Percentiles rank a stretch among this genome's conserved stretches.
Conservation (phyloP, 108 stramenopile species). For the Hondaea fermentalgiana region DNA sequence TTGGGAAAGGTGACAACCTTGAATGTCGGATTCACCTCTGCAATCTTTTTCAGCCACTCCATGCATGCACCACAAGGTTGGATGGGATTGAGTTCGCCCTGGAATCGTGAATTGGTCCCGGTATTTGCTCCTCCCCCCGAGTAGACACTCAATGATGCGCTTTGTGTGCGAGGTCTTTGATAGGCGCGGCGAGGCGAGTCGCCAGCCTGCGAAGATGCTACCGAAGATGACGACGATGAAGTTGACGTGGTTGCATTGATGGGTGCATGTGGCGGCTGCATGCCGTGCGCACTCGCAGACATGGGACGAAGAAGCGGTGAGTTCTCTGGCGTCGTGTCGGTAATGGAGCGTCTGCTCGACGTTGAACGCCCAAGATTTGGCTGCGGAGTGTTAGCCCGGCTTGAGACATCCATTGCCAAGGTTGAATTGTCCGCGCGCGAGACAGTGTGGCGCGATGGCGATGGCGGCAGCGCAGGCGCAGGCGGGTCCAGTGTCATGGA, state of each 20-base stretch:
- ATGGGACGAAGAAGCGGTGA: not conserved
- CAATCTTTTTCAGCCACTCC: slow-evolving; percentile 95
- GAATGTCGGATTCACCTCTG: slow-evolving; percentile 88
- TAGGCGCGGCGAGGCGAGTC: not conserved
- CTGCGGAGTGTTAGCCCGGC: no score
- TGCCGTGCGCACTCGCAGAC: not conserved
- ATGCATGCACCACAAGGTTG: slow-evolving; percentile 91
- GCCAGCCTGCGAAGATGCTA: no score
- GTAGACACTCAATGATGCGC: not conserved
- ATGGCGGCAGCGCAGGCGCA: not conserved
- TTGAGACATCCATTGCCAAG: no score
- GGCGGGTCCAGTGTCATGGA: slow-evolving; percentile 49
- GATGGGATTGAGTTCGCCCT: slow-evolving; percentile 74
- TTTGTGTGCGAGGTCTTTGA: not conserved
- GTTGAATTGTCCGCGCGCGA: no score
- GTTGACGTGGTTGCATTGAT: not conserved
- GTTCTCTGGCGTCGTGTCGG: not conserved
- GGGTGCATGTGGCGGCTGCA: not conserved
- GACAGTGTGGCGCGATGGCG: no score
- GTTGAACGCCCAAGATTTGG: no score
- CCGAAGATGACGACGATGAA: not conserved
- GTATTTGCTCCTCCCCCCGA: not conserved
- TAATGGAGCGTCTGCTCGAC: not conserved
- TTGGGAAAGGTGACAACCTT: slow-evolving; percentile 86
- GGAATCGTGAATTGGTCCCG: not conserved